Base-by-base conservation (phyloP, 1,284 basidiomycete genomes). In the Gymnopus androsaceus region DNA sequence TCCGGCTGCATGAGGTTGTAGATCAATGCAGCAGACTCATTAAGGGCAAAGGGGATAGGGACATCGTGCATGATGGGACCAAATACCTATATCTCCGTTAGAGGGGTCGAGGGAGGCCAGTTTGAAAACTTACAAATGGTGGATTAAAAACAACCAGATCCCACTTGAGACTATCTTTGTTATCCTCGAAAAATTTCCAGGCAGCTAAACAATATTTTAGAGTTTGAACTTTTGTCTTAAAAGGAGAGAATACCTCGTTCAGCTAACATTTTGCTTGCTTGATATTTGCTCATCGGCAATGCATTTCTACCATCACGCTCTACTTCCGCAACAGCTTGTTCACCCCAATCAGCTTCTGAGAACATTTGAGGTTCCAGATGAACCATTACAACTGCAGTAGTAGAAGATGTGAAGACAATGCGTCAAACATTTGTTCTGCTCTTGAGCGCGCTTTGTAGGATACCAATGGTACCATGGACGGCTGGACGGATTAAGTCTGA, bases 191-290 rank as follows among this genome's bases (percentile, higher is more conserved):
- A 54, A 85, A 85, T 40, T 81, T 74, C 83, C 82, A 85, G 4
- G 41, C 50, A 21, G 55, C 55, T 57, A 17, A 34, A 44, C 30
- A 34, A 19, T 19, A 40, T 6, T 3, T 21, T 21, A 28, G n/a
- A 31, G 9, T 21, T 23, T 7, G 25, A 30, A 6, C n/a, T 7
- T 21, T 11, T 17, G 19, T 15, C 6, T 17, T 30, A 27, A 2
- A 17, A 14, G 6, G 17, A 36, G 9, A 2, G 12, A 28, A 14
- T 30, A 38, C 53, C 34, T 47, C 36, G 53, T 67, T 94, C 90
- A 1, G 90, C 88, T 1, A 92, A 72, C 4, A 80, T 83, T 75
- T 93, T 92, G 23, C 79, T 81, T 14, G 79, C 81, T 41, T 74
- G 69, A 65, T 88, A 90, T 64, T 81, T 83, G 41, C 71, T 66